Base-by-base conservation (phyloP, 2,329 filamentous ascomycete genomes). In the Incumbomyces delicatus region DNA sequence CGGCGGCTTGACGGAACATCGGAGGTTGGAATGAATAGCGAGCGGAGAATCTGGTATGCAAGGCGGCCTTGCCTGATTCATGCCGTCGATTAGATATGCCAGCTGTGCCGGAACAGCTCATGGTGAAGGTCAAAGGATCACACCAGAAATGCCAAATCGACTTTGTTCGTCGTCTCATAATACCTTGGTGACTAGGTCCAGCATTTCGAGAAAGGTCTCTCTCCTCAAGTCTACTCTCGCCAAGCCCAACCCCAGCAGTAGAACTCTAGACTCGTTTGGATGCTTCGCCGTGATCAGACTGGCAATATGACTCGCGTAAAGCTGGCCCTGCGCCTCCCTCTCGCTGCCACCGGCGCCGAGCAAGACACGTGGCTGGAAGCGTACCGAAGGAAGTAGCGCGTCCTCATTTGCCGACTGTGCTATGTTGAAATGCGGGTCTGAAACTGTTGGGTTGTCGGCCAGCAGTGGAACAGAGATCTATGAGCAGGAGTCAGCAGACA, bases 261-360 rank as follows among this genome's bases (percentile, higher is more conserved):
- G 64, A 53, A 75, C 66, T 35, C 80, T 66, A 52, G 69, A 72
- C 61, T 83, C 80, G 37, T 71, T 67, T 5, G 87, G 80, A 44
- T 85, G 75, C 52, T 81, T 81, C 50, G 83, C 78, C 14, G 81
- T 74, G 49, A 98, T 76, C 33, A 83, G 78, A 59, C 82, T 94
- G 4, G 84, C 92, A 54, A 96, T 83, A 59, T 95, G 90, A 36
- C 86, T 86, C 2, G 89, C 89, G 59, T 94, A 83, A 1, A 95
- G 77, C 63, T 95, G 89, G 1, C 87, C 90, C 4, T 94, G 65
- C 0, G 84, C 86, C 60, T 95, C 88, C 36, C 88, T 77, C 39
- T 85, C 81, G 44, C 83, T 75, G 29, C 83, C 80, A 38, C 89
- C 87, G 8, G 84, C 88, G 2, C 92, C 92, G 0, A 98, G 73